Evolutionary conservation across 2,329 filamentous ascomycete genomes (phyloP).

Genomic region (Alternaria angustiovoidea): DNA sequence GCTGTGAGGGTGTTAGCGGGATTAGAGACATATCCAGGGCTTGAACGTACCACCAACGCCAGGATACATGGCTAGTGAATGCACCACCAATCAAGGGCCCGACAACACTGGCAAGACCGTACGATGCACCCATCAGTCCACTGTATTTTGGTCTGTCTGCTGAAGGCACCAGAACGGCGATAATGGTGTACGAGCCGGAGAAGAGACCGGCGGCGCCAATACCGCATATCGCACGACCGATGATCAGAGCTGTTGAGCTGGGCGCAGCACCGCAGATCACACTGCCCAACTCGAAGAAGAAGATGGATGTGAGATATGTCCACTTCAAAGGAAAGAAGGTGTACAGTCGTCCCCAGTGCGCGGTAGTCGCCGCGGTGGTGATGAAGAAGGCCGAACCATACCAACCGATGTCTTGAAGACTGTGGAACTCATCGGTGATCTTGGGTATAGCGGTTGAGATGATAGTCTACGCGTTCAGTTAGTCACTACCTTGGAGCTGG

Average conservation of each 20-base stretch:
- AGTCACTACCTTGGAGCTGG: background rate
- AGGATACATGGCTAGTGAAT: conserved; percentile 48
- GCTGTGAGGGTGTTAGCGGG: background rate
- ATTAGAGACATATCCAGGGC: rapidly evolving
- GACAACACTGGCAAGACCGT: conserved; percentile 48
- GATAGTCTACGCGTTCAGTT: conserved; percentile 6
- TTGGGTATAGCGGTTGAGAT: conserved; percentile 42
- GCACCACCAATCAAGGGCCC: conserved; percentile 55
- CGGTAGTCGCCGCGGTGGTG: conserved; percentile 21
- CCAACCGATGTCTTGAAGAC: conserved; percentile 42
- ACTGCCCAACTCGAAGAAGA: conserved; percentile 9
- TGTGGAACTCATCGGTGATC: conserved; percentile 44
- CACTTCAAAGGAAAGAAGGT: conserved; percentile 27
- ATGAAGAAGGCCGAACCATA: conserved; percentile 44
- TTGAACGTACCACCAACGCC: conserved; percentile 50
- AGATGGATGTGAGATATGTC: conserved; percentile 14
- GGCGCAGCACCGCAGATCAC: conserved; percentile 6
- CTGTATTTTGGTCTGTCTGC: conserved; percentile 50
- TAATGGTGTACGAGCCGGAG: conserved; percentile 48
- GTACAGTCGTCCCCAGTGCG: conserved; percentile 22
- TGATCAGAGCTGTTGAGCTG: conserved; percentile 3
- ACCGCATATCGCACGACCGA: conserved; percentile 7
- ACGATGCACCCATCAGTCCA: conserved; percentile 49
- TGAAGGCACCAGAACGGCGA: conserved; percentile 54
- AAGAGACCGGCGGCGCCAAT: conserved; percentile 8